Base-by-base conservation (phyloP, 1,284 basidiomycete genomes). In the Sanghuangporus sanghuang region DNA sequence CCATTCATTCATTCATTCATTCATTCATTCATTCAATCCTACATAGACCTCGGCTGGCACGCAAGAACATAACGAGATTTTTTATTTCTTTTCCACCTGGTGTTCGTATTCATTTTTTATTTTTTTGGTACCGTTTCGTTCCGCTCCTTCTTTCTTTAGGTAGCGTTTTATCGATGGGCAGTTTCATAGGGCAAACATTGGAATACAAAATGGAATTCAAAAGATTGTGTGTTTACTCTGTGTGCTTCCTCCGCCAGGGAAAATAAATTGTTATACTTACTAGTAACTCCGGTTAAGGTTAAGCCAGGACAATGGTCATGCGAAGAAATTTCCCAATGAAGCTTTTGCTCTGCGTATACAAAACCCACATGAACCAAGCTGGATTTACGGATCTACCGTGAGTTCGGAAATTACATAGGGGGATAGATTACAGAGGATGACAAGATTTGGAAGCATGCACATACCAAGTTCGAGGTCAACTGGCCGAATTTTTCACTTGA, bases 11-110 rank as follows among this genome's bases (percentile, higher is more conserved):
- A n/a, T n/a, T n/a, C n/a, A n/a, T n/a, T 14, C 21, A 46, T 16
- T 6, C 44, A 46, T 14, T 42, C 54, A 54, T 42, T 32, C 27
- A 32, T 32, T 32, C 3, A 32, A 27, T 27, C 27, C 27, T 27
- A 27, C 27, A 27, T 27, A 27, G 18, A n/a, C 18, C 18, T 27
- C 52, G 50, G 59, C 52, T 61, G 60, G 60, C 52, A 61, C 60
- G 52, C 60, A 48, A 38, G 49, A 35, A 61, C 12, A 9, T 40
- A 42, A 42, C 16, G 53, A 21, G 4, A 35, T 40, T 55, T 8
- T 3, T 9, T 55, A 8, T 55, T 55, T 27, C 6, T 40, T 57
- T 57, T 23, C 18, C 36, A 23, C 39, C 54, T 42, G 11, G 23
- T n/a, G 36, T 50, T 50, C 12, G 12, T 48, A 18, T 42, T 11